Evolutionary conservation across 352 stramenopile species (phyloP).

Genomic region (Phytophthora cryptogea): DNA sequence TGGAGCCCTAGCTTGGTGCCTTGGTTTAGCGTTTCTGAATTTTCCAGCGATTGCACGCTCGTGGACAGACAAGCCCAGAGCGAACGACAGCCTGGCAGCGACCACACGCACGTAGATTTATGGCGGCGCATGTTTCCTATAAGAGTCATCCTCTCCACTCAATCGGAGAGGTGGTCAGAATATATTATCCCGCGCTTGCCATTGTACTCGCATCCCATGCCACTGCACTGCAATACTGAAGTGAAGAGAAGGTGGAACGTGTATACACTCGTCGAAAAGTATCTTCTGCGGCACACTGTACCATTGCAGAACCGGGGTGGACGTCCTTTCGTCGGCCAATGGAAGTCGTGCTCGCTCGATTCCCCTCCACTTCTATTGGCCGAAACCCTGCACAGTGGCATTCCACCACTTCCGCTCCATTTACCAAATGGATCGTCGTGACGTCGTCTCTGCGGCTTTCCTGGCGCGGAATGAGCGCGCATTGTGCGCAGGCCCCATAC

Average conservation of each 20-base stretch:
- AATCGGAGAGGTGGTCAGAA: slow-evolving; percentile 16
- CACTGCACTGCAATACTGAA: slow-evolving; percentile 1
- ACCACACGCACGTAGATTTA: background rate
- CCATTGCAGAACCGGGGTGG: slow-evolving; percentile 5
- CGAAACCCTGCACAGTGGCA: slow-evolving; percentile 11
- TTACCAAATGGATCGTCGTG: slow-evolving; percentile 11
- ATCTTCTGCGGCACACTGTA: slow-evolving; percentile 18
- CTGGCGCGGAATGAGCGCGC: slow-evolving; percentile 29
- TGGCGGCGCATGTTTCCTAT: slow-evolving; percentile 10
- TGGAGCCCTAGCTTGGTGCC: background rate
- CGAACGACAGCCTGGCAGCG: slow-evolving; percentile 13
- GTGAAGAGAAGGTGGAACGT: background rate
- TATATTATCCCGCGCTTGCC: slow-evolving; percentile 16
- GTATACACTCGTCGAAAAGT: slow-evolving; percentile 11
- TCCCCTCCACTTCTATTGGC: slow-evolving; percentile 8
- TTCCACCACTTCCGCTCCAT: background rate
- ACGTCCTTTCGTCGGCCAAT: slow-evolving; percentile 31
- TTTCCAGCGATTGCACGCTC: slow-evolving; percentile 11
- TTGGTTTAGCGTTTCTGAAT: slow-evolving; percentile 2
- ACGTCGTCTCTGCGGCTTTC: slow-evolving; percentile 31
- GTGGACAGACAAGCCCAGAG: slow-evolving; percentile 15
- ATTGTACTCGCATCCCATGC: background rate
- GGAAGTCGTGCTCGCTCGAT: slow-evolving; percentile 12
- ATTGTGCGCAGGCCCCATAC: slow-evolving; percentile 17
- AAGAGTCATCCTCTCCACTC: slow-evolving; percentile 8